Base-by-base conservation (phyloP, 345 rosid genomes). In the Sapria himalayana region DNA sequence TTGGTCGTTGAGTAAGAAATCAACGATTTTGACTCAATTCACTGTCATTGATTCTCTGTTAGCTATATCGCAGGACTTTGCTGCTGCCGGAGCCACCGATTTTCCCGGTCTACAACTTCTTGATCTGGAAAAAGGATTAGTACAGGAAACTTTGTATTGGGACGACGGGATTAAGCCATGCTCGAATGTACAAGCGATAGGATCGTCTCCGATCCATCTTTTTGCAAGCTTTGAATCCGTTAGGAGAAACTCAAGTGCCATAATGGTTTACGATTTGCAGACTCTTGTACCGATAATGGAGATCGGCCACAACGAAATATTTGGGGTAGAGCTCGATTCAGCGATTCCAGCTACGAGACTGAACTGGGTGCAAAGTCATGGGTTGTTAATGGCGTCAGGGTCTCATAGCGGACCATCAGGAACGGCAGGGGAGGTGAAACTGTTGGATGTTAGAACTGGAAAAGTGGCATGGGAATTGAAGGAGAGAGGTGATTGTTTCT, bases 201-300 rank as follows among this genome's bases (percentile, higher is more conserved):
- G 86, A 13, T 65, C 79, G 1, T 72, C 81, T 0, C 29, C 51
- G 37, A 79, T 71, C 17, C 56, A 36, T 21, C n/a, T 89, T 18
- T 84, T 89, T 37, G 60, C 76, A 12, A 79, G 98, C 59, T 89
- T 84, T n/a, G 98, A 89, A 48, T 89, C 98, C 1, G 67, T 84
- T 29, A 55, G 98, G 50, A 54, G 93, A 46, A 89, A 84, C 55
- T 79, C 95, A 40, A 89, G 73, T 56, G 57, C 91, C 1, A 69
- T 89, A 14, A 46, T 84, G 85, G 81, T 84, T 33, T 79, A 84
- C 52, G 93, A 84, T 55, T 33, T 74, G 36, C 56, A 63, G 21
- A 74, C 51, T 19, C 56, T 89, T 42, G 45, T 41, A 2, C 86
- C 86, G 3, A 73, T 77, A 0, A 61, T 67, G 0, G 93, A 89